Evolutionary conservation across 2,329 filamentous ascomycete species (phyloP).

Genomic region (Orbilia ellipsospora): DNA sequence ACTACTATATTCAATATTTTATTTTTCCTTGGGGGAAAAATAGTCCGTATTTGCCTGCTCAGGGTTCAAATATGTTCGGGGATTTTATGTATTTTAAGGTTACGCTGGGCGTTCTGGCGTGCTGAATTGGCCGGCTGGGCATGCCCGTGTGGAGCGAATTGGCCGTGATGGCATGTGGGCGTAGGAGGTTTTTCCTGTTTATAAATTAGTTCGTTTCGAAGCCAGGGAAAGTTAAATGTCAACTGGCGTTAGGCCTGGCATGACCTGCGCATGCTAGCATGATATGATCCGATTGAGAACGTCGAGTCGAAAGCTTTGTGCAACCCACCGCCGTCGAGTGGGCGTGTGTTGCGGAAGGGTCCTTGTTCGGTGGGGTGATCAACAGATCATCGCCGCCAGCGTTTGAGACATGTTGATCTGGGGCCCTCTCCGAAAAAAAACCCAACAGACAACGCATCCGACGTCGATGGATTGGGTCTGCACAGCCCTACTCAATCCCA

Average conservation of each 20-base stretch:
- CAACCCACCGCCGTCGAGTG: background rate
- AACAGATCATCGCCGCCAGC: background rate
- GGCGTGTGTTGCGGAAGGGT: background rate
- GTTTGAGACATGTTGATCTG: constrained; percentile 3
- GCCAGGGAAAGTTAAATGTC: background rate
- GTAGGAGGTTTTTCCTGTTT: background rate
- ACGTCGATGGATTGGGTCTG: constrained; percentile 9
- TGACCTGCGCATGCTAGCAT: too few species aligned
- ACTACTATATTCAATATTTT: too few species aligned
- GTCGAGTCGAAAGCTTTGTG: constrained; percentile 3
- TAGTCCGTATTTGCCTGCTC: background rate
- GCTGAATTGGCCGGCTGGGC: background rate
- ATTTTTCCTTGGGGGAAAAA: background rate
- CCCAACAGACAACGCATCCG: constrained; percentile 9
- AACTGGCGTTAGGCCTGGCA: too few species aligned
- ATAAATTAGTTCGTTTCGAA: constrained; percentile 2
- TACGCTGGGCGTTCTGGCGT: constrained; percentile 1
- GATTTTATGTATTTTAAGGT: constrained; percentile 6
- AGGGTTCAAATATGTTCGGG: constrained; percentile 5
- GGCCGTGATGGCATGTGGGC: constrained; percentile 1
- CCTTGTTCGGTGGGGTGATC: background rate
- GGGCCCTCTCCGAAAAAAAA: background rate
- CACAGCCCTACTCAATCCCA: background rate
- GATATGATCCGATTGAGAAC: background rate
- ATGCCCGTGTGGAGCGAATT: constrained; percentile 7